Conservation (phyloP, 2,329 filamentous ascomycete species). For the Paecilomyces variotii region DNA sequence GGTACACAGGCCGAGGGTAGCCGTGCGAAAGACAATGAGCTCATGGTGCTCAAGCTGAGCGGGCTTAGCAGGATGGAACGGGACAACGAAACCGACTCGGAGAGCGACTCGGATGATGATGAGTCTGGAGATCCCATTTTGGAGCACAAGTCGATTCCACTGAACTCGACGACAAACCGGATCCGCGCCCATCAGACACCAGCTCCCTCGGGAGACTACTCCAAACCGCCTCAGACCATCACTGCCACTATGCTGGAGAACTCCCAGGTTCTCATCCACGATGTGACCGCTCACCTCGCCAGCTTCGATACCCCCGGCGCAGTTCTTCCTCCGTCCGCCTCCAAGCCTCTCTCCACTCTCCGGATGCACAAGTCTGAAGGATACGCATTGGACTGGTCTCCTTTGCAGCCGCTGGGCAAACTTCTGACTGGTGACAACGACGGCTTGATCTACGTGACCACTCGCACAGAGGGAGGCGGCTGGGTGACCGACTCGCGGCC, state of each 20-base stretch:
- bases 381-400: conserved; percentile 96
- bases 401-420: conserved; percentile 69
- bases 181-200: conserved; percentile 80
- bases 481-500: conserved; percentile 81
- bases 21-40: conserved; percentile 75
- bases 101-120: conserved; percentile 65
- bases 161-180: conserved; percentile 84
- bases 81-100: conserved; percentile 59
- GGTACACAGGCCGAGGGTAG: conserved; percentile 82
- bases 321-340: conserved; percentile 69
- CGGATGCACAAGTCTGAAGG: conserved; percentile 89
- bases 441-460: conserved; percentile 82
- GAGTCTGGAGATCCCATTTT: conserved; percentile 83
- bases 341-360: conserved; percentile 80
- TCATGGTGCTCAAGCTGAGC: conserved; percentile 95
- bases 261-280: conserved; percentile 81
- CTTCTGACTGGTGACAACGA: conserved; percentile 87
- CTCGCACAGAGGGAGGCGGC: conserved; percentile 75
- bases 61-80: conserved; percentile 81
- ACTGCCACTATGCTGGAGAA: conserved; percentile 92
- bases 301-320: conserved; percentile 87
- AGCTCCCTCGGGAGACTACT: conserved; percentile 53
- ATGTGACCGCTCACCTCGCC: conserved; percentile 79
- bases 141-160: conserved; percentile 81
- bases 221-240: conserved; percentile 68